These are phyloP conservation scores for Obelidium mucronatum DNA, from an alignment of 192 early-diverging fungal genomes.

Conservation along the genomic window DNA sequence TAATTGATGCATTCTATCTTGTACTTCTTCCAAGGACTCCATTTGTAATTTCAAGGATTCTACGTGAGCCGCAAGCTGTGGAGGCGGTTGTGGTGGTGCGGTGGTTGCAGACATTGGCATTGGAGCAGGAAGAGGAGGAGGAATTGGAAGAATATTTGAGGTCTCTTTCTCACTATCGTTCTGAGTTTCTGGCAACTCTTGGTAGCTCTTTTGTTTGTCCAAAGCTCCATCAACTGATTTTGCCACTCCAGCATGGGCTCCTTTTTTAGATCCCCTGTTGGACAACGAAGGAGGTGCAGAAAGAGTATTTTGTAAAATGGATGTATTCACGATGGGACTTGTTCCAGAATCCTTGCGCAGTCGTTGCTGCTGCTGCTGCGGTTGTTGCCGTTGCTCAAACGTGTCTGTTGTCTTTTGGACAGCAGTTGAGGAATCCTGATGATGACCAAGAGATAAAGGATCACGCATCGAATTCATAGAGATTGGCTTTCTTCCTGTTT, in stretches of 20 bases:
- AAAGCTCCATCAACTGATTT: no score
- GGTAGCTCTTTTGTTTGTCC: not conserved
- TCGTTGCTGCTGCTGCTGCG: not conserved
- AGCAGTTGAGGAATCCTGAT: not conserved
- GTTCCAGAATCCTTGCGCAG: conserved; percentile 13
- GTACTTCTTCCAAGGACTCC: conserved; percentile 23
- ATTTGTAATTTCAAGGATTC: conserved; percentile 11
- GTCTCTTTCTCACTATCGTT: no score
- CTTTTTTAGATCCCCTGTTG: no score
- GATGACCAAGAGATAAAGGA: no score
- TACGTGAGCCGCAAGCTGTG: not conserved
- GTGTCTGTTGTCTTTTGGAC: not conserved
- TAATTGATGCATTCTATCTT: conserved; percentile 6
- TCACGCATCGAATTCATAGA: no score
- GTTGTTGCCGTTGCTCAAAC: not conserved
- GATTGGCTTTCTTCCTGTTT: no score
- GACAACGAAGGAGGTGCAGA: no score
- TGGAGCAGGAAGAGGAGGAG: no score
- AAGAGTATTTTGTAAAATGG: not conserved
- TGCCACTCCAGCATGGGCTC: no score
- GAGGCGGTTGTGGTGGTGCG: not conserved
- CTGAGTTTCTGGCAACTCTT: not conserved
- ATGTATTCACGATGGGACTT: conserved; percentile 1
- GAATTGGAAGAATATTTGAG: no score
- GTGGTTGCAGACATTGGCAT: not conserved